Evolutionary conservation across 2,329 filamentous ascomycete genomes (phyloP).

Genomic region (Gliomastix tumulicola): DNA sequence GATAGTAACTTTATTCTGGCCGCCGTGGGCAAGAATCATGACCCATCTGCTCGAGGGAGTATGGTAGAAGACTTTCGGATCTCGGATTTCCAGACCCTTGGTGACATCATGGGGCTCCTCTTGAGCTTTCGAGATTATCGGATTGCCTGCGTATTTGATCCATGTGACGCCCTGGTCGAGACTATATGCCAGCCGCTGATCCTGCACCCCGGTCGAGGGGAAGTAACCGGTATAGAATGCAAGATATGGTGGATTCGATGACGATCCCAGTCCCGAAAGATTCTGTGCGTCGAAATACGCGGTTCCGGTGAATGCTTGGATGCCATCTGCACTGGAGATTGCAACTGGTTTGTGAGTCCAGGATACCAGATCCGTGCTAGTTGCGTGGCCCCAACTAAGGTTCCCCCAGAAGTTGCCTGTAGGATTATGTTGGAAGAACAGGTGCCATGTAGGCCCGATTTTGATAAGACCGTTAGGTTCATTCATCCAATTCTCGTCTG

Average conservation of each 20-base stretch:
- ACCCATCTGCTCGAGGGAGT: not conserved
- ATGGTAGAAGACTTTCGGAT: not conserved
- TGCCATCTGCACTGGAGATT: not conserved
- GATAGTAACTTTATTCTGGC: not conserved
- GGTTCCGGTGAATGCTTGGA: not conserved
- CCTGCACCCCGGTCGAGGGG: not conserved
- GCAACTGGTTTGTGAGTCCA: not conserved
- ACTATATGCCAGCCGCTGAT: not conserved
- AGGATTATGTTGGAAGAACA: not conserved
- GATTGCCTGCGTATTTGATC: not conserved
- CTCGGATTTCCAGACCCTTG: not conserved
- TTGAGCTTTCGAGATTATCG: not conserved
- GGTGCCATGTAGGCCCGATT: not conserved
- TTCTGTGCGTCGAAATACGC: not conserved
- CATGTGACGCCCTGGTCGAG: not conserved
- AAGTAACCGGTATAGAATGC: not conserved
- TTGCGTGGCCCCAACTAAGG: not conserved
- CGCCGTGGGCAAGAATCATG: not conserved
- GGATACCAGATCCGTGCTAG: not conserved
- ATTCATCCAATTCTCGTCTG: not conserved
- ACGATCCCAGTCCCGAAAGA: not conserved
- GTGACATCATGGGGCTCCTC: not conserved
- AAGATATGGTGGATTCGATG: not conserved
- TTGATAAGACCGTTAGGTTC: not conserved
- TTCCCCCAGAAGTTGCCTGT: not conserved